phyloP scores from a whole-genome alignment of 352 stramenopile species.

The Globisporangium iwayamae region DNA sequence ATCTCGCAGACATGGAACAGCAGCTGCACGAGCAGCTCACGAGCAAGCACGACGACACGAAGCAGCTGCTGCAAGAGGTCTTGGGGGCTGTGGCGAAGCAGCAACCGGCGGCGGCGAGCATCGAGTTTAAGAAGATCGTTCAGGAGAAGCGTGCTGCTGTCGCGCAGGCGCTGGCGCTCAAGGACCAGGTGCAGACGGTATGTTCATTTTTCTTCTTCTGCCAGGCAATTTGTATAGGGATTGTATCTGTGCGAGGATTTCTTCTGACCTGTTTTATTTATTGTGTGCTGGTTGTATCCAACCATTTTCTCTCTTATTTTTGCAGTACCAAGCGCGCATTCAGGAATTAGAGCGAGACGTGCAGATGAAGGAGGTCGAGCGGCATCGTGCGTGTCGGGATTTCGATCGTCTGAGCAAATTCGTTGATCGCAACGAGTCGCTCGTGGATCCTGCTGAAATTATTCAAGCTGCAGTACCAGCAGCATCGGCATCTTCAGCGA shows the following conservation, averaged over 20 bases:
- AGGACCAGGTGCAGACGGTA: conserved; percentile 56
- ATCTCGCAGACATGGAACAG: conserved; percentile 41
- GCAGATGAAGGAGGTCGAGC: conserved; percentile 72
- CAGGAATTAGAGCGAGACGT: conserved; percentile 59
- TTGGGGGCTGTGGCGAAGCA: conserved; percentile 22
- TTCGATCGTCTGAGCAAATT: conserved; percentile 65
- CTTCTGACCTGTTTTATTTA: not conserved
- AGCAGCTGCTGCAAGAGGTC: conserved; percentile 36
- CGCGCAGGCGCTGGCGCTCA: conserved; percentile 37
- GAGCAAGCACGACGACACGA: conserved; percentile 25
- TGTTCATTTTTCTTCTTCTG: conserved; percentile 7
- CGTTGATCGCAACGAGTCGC: conserved; percentile 30
- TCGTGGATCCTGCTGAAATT: conserved; percentile 15
- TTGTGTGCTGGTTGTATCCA: conserved; percentile 10
- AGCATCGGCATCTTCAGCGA: conserved; percentile 11
- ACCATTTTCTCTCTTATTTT: not conserved
- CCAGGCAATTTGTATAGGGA: not conserved
- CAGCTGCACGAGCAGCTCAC: conserved; percentile 40
- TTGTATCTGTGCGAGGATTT: not conserved
- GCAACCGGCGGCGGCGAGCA: conserved; percentile 21
- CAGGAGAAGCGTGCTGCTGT: conserved; percentile 52
- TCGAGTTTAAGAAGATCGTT: conserved; percentile 58
- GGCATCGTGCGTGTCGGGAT: conserved; percentile 71
- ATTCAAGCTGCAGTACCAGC: conserved; percentile 17
- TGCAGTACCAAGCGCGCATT: conserved; percentile 56